Base-by-base conservation (phyloP, 495 filamentous ascomycete species). In the Lasiosphaeria ovina region DNA sequence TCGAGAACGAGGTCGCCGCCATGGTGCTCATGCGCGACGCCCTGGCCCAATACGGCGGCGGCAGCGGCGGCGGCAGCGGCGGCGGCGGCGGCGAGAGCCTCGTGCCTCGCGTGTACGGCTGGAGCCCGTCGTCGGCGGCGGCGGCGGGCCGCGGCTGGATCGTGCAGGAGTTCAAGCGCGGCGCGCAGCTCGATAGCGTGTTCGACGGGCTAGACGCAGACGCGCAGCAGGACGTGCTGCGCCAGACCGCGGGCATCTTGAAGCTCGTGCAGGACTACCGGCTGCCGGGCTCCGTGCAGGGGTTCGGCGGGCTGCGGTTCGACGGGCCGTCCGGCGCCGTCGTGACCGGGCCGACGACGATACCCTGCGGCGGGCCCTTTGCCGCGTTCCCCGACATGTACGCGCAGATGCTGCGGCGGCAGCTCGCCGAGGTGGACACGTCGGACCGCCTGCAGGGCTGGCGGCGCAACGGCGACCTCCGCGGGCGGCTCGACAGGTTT, bases 221-320 rank as follows among this genome's bases (percentile, higher is more conserved):
- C 7, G 38, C 12, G 8, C 38, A 42, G 38, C 38, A 42, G 38
- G 38, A 42, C 12, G 14, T 59, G 6, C 16, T 66, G 7, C 40
- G 49, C 3, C 59, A 66, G 31, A 54, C 62, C 11, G 59, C 55
- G 1, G 9, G 49, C 12, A 34, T 62, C 17, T 66, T 66, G 40
- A 59, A 59, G 35, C 17, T 61, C 48, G 62, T 66, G 32, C 59
- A 66, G 49, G 45, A 50, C 31, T 62, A 49, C 35, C 5, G 36
- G 31, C 58, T 64, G 2, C 55, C 63, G 8, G 5, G 35, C 5
- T 44, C 49, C 32, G 55, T 66, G 3, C 62, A 55, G 36, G 63
- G 59, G 1, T 66, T 51, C 36, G 63, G 54, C n/a, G 63, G 63
- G 6, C 36, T 66, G 52, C 40, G 42, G 8, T 62, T 66, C 44